Evolutionary conservation across 768 basidiomycete species (phyloP).

Genomic region (Boletus subparvulus): DNA sequence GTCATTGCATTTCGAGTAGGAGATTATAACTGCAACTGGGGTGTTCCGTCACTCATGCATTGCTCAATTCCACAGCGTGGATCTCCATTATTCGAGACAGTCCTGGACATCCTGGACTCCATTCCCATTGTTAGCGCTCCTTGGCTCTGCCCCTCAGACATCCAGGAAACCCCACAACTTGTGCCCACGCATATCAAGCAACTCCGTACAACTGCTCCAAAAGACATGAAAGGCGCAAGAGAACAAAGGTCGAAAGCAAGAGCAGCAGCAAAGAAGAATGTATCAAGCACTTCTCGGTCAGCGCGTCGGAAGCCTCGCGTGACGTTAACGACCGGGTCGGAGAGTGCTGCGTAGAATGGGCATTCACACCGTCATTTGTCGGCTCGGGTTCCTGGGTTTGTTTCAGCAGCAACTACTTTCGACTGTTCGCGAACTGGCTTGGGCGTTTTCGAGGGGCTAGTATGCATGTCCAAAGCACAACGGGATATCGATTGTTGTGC

Average conservation of each 20-base stretch:
- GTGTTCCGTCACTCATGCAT: slow-evolving; percentile 5
- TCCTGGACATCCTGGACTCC: slow-evolving; percentile 43
- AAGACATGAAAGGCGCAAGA: slow-evolving; percentile 74
- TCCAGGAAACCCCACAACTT: slow-evolving; percentile 30
- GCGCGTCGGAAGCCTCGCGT: slow-evolving; percentile 22
- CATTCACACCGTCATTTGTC: not conserved
- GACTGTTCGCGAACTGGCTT: not conserved
- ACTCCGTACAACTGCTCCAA: slow-evolving; percentile 72
- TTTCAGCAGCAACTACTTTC: not conserved
- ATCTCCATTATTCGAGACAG: slow-evolving; percentile 37
- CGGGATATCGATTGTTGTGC: not conserved
- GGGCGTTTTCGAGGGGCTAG: not conserved
- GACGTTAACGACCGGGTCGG: slow-evolving; percentile 14
- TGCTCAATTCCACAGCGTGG: slow-evolving; percentile 32
- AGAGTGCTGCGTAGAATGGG: not conserved
- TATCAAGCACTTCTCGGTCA: slow-evolving; percentile 7
- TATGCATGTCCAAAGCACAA: not conserved
- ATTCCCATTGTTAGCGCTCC: slow-evolving; percentile 60
- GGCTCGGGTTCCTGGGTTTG: too few relatives aligned
- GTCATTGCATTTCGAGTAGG: slow-evolving; percentile 68
- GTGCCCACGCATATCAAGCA: slow-evolving; percentile 83
- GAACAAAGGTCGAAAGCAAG: slow-evolving; percentile 52
- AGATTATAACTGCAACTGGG: not conserved
- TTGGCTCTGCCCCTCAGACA: slow-evolving; percentile 50
- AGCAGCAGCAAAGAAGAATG: slow-evolving; percentile 43